Evolutionary conservation across 495 filamentous ascomycete species (phyloP), one percentile per base, ranked within the genome.

Genomic region (Penicillium manginii): DNA sequence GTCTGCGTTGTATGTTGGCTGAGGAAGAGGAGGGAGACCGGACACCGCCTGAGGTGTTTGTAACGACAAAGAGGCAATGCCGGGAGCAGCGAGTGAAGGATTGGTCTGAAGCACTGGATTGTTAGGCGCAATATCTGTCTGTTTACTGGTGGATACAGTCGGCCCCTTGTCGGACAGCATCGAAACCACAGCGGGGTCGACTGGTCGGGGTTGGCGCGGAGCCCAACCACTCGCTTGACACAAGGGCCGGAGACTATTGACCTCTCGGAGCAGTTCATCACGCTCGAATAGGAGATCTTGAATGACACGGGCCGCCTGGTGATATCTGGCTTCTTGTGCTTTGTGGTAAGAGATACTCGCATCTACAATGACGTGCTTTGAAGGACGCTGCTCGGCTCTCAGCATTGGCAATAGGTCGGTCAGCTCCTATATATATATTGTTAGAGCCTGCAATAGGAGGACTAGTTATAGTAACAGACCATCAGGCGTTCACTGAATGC

Each of bases 301-400:
- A 29, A 64, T 23, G 14, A 49, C 40, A 19, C 32, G 33, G 18
- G 19, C 32, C 7, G 49, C 52, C 12, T 56, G 52, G 22, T 33
- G 5, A 48, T 8, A 54, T 37, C 23, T 57, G 23, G 35, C 37
- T 31, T 64, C 40, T n/a, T 64, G 61, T 4, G 57, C 19, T 35
- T 51, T 51, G 29, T 64, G 61, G 18, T 64, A 54, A 12, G 61
- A 21, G 19, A 64, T 64, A 37, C 61, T 64, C 1, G 57, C 57
- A 26, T 64, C 57, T 23, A 64, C 52, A 37, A 64, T 64, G 29
- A 57, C 55, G 35, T 64, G 57, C 49, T 64, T 64, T 3, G 61
- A 64, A 17, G 54, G 61, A 14, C 61, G 57, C 9, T 26, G 23
- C 42, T 64, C 61, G 12, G 26, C 17, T 23, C 54, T 57, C 10